Conservation (phyloP, 75 land plant genomes). For the Chamaecyparis obtusa region DNA sequence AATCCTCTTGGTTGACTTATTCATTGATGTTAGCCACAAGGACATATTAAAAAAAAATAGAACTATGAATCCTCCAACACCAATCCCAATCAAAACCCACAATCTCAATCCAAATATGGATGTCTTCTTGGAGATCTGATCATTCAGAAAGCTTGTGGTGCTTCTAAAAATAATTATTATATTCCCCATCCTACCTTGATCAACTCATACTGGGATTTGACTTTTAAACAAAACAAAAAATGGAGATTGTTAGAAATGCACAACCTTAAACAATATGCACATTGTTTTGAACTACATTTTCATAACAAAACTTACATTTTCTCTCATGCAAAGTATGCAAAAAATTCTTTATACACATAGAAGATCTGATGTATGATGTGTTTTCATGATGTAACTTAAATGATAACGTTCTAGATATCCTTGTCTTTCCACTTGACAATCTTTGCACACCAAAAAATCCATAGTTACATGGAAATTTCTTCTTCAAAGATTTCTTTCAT, state of each 20-base stretch:
- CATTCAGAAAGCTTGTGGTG: slow-evolving; percentile 31
- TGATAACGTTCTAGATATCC: neutral
- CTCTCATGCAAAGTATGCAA: neutral
- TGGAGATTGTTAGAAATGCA: neutral
- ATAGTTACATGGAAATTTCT: neutral
- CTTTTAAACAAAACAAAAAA: neutral
- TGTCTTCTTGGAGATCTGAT: slow-evolving; percentile 67
- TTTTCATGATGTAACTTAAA: neutral
- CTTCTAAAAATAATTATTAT: neutral
- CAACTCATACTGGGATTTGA: neutral
- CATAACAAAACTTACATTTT: neutral
- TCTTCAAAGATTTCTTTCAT: neutral
- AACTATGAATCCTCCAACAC: slow-evolving; percentile 65
- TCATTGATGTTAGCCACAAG: slow-evolving; percentile 55
- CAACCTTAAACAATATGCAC: neutral
- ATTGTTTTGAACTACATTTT: neutral
- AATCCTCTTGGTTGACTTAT: slow-evolving; percentile 19
- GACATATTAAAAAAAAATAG: slow-evolving; percentile 62
- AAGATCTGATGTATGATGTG: neutral
- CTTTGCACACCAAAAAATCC: neutral
- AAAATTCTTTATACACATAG: neutral
- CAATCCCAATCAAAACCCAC: slow-evolving; percentile 77
- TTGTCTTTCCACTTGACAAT: neutral
- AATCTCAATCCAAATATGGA: slow-evolving; percentile 75
- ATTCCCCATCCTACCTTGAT: neutral